Base-by-base conservation (phyloP, 345 rosid genomes). In the Carallia pectinifolia region DNA sequence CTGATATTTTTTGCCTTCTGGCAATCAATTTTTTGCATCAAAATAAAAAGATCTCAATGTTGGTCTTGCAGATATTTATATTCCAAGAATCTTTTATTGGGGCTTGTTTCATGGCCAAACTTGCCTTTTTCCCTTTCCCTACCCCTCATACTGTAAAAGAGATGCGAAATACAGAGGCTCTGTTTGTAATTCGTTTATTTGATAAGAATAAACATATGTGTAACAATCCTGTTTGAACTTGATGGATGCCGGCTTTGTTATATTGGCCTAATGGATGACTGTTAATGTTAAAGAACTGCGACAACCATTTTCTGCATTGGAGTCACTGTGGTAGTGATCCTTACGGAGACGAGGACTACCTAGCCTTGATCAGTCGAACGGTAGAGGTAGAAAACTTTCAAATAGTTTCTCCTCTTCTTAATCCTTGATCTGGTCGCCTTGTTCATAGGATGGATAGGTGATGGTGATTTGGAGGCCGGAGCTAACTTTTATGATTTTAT, bases 1-100 rank as follows among this genome's bases (percentile, higher is more conserved):
- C 66, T 96, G 80, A 87, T 76, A 29, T 58, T 38, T 58, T 55
- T 16, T 27, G 39, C 23, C 37, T 5, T 58, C 44, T 16, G 7
- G 54, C 40, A 5, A 70, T 15, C 13, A 56, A 23, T 47, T 67
- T 66, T 52, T 1, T 15, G 13, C 30, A 61, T 10, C 50, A 81
- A 83, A 81, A 74, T 74, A 79, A 64, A 53, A 64, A 55, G 79
- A 78, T 74, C 75, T 47, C 55, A 58, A 39, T 36, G 23, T 64
- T 62, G 76, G 70, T 75, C 74, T 73, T 58, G 63, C 64, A 62
- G 64, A 67, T 30, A 17, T 53, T 71, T 68, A 53, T 17, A 23
- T 71, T 69, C 58, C 40, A 39, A 53, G 27, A 53, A 27, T 66
- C 64, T 44, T 66, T 29, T 55, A 44, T 27, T 65, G 6, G 3